Evolutionary conservation across 352 stramenopile genomes (phyloP).

Genomic region (Pythium biforme): DNA sequence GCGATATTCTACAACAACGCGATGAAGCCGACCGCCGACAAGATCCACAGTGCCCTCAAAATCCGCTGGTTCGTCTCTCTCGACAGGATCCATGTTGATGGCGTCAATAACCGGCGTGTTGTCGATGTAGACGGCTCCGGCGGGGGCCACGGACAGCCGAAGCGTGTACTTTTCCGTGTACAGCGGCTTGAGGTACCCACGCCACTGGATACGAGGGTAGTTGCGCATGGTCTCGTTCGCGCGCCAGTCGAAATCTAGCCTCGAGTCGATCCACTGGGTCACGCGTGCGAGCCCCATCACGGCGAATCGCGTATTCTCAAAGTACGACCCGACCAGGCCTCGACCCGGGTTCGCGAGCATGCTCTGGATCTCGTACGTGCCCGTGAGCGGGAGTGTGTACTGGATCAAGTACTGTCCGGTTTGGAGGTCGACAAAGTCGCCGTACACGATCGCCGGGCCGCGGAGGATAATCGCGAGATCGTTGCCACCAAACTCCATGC

Average conservation of each 20-base stretch:
- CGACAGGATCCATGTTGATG: constrained; percentile 8
- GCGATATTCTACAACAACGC: constrained; percentile 28
- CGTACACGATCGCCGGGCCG: constrained; percentile 10
- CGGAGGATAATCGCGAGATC: constrained; percentile 15
- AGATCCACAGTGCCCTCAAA: constrained; percentile 19
- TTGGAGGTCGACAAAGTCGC: constrained; percentile 17
- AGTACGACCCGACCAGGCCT: constrained; percentile 26
- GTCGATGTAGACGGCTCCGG: constrained; percentile 28
- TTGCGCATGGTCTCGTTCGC: constrained; percentile 27
- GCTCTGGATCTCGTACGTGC: constrained; percentile 20
- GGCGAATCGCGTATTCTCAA: constrained; percentile 19
- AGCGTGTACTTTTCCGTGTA: constrained; percentile 24
- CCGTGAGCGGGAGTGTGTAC: constrained; percentile 14
- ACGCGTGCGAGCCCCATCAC: constrained; percentile 1
- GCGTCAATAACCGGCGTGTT: constrained; percentile 20
- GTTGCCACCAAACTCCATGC: constrained; percentile 16
- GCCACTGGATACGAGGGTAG: constrained; percentile 30
- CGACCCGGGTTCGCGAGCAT: constrained; percentile 22
- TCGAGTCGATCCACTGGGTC: constrained; percentile 19
- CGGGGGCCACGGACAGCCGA: constrained; percentile 7
- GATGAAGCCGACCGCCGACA: constrained; percentile 22
- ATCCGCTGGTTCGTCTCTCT: neutral
- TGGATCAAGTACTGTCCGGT: constrained; percentile 21
- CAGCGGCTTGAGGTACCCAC: constrained; percentile 20
- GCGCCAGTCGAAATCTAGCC: constrained; percentile 26